Percentiles rank a stretch among this genome's conserved stretches.
phyloP scores from a whole-genome alignment of 2,329 filamentous ascomycete genomes.

The Thielaviopsis populi region DNA sequence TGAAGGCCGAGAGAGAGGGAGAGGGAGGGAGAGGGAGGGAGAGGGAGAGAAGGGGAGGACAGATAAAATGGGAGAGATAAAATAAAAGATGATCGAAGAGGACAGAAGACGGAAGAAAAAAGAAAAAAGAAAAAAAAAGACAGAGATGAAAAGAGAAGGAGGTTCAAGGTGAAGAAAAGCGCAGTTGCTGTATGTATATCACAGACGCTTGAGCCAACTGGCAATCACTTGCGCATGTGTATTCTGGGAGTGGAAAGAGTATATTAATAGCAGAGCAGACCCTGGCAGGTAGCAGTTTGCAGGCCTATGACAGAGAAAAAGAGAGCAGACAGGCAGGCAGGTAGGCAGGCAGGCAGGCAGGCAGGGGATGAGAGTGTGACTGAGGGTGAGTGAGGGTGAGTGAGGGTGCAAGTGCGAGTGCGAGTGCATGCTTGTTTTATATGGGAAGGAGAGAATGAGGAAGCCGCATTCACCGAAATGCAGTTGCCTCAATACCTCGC shows the following conservation, averaged over 20 bases:
- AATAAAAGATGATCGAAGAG: not conserved
- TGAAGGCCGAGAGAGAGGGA: not conserved
- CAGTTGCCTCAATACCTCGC: too few relatives aligned
- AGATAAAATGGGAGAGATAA: not conserved
- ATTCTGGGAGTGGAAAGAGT: conserved; percentile 3
- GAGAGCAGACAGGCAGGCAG: not conserved
- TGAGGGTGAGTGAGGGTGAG: too few relatives aligned
- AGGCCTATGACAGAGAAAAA: not conserved
- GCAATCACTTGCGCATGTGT: not conserved
- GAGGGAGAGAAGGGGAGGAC: not conserved
- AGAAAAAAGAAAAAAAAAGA: not conserved
- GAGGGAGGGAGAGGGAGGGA: not conserved
- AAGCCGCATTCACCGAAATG: too few relatives aligned
- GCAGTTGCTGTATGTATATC: not conserved
- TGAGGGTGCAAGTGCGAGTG: too few relatives aligned
- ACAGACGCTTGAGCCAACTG: conserved; percentile 1
- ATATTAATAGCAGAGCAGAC: not conserved
- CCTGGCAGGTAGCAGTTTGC: not conserved
- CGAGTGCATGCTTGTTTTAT: too few relatives aligned
- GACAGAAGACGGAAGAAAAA: not conserved
- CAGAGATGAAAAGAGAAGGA: not conserved
- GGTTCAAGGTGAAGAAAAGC: not conserved
- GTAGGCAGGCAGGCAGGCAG: not conserved
- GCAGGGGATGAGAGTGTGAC: too few relatives aligned
- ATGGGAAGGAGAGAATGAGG: too few relatives aligned